A percentile compares a stretch with the other conserved stretches of the same genome.
Conservation (phyloP, 1,284 basidiomycete species). For the Coriolopsis trogii region DNA sequence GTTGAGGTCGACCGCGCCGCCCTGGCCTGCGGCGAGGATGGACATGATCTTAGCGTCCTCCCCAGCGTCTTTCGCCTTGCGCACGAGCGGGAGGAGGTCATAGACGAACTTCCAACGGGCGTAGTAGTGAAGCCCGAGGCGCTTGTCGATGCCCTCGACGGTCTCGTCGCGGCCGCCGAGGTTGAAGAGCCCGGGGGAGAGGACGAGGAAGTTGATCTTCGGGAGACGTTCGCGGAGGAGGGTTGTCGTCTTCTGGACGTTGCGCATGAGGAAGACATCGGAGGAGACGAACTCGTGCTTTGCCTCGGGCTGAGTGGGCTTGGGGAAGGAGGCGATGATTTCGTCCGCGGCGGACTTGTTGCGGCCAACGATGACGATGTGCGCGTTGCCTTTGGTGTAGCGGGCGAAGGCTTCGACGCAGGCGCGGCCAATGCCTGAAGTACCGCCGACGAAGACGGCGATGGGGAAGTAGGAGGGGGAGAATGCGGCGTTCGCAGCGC, state of each 20-base stretch:
- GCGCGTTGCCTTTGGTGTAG: slow-evolving; percentile 36
- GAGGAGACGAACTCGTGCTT: slow-evolving; percentile 41
- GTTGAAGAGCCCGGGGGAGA: slow-evolving; percentile 36
- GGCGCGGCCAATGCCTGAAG: slow-evolving; percentile 40
- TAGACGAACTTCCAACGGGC: slow-evolving; percentile 35
- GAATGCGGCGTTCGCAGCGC: slow-evolving; percentile 19
- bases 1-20: slow-evolving; percentile 32
- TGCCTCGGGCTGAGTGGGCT: slow-evolving; percentile 19
- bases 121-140: slow-evolving; percentile 33
- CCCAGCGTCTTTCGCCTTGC: slow-evolving; percentile 27
- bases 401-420: slow-evolving; percentile 34
- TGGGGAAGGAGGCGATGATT: slow-evolving; percentile 39
- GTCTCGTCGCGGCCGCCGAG: slow-evolving; percentile 34
- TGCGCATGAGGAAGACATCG: slow-evolving; percentile 40
- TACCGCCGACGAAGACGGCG: slow-evolving; percentile 40
- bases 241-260: slow-evolving; percentile 31
- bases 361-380: slow-evolving; percentile 40
- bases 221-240: slow-evolving; percentile 30
- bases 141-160: slow-evolving; percentile 33
- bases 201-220: slow-evolving; percentile 40
- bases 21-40: slow-evolving; percentile 25
- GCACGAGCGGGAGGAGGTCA: slow-evolving; percentile 32
- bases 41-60: slow-evolving; percentile 33
- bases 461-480: slow-evolving; percentile 29
- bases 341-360: slow-evolving; percentile 38